Conservation (phyloP, 2,329 filamentous ascomycete species). For the Epichloe brachyelytri region DNA sequence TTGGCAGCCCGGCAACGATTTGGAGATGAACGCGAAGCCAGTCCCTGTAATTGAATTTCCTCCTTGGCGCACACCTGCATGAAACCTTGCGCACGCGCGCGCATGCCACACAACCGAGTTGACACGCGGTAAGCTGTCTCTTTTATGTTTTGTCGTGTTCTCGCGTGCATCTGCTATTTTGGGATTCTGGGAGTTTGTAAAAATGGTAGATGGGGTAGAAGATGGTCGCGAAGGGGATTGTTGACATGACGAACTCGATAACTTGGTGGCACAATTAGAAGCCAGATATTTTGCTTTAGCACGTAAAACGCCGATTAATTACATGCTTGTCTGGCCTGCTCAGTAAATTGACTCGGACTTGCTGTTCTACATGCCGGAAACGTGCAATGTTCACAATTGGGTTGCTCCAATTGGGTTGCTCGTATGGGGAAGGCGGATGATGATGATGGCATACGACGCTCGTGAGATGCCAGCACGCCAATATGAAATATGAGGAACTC, state of each 20-base stretch:
- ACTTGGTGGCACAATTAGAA: constrained; percentile 6
- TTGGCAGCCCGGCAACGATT: constrained; percentile 7
- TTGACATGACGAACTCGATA: constrained; percentile 2
- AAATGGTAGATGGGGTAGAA: constrained; percentile 14
- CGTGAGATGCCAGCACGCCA: no score
- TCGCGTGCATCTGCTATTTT: constrained; percentile 13
- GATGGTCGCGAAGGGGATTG: constrained; percentile 2
- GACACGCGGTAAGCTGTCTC: not conserved
- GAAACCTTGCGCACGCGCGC: not conserved
- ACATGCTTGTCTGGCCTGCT: no score
- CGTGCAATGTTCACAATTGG: no score
- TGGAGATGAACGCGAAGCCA: constrained; percentile 7
- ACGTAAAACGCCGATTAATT: not conserved
- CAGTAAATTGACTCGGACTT: not conserved
- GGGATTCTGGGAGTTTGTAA: constrained; percentile 23
- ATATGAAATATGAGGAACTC: no score
- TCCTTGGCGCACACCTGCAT: constrained; percentile 22
- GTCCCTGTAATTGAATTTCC: constrained; percentile 36
- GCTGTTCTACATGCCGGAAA: no score
- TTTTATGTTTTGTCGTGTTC: constrained; percentile 9
- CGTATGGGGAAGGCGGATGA: no score
- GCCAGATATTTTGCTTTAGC: not conserved
- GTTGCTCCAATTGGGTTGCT: no score
- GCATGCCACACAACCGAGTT: constrained; percentile 5
- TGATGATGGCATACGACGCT: no score